A percentile compares a stretch with the other conserved stretches of the same genome.
These are phyloP conservation scores for Linaria vulgaris DNA, from an alignment of 257 asterid species.

Conservation along the genomic window DNA sequence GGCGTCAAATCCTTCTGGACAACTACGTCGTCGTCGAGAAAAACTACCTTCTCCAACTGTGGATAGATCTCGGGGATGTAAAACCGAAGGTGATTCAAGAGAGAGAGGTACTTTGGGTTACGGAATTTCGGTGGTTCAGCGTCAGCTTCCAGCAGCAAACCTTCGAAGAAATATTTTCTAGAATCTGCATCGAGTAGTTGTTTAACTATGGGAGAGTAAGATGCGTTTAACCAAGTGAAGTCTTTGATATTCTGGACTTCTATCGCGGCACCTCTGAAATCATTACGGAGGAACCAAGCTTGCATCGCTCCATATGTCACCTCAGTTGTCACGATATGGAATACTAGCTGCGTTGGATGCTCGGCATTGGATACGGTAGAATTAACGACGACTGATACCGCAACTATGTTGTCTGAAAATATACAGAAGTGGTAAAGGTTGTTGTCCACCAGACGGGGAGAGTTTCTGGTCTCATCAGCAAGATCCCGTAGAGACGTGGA, in stretches of 20 bases:
- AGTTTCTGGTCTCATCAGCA: constrained; percentile 61
- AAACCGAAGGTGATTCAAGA: constrained; percentile 74
- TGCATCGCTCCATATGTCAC: constrained; percentile 75
- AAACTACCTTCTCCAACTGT: constrained; percentile 76
- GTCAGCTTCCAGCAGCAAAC: constrained; percentile 32
- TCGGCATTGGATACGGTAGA: constrained; percentile 77
- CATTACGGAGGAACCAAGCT: constrained; percentile 75
- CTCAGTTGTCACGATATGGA: constrained; percentile 75
- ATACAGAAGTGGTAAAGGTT: constrained; percentile 83
- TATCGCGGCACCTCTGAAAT: constrained; percentile 67
- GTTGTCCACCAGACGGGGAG: constrained; percentile 74
- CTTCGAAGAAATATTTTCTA: constrained; percentile 41
- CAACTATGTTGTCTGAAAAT: constrained; percentile 79
- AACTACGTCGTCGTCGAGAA: constrained; percentile 81
- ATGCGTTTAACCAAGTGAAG: constrained; percentile 69
- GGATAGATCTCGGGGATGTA: constrained; percentile 85
- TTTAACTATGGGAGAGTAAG: constrained; percentile 65
- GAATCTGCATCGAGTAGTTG: constrained; percentile 40
- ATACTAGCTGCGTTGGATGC: constrained; percentile 81
- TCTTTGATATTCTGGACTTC: constrained; percentile 73
- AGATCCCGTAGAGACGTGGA: constrained; percentile 43
- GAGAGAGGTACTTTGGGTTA: constrained; percentile 57
- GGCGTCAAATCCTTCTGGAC: constrained; percentile 85
- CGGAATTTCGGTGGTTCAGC: constrained; percentile 55
- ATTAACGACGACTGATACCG: constrained; percentile 76